Percentiles rank a stretch among this genome's conserved stretches.
phyloP scores from a whole-genome alignment of 2,329 filamentous ascomycete genomes.

The Annulohypoxylon truncatum region DNA sequence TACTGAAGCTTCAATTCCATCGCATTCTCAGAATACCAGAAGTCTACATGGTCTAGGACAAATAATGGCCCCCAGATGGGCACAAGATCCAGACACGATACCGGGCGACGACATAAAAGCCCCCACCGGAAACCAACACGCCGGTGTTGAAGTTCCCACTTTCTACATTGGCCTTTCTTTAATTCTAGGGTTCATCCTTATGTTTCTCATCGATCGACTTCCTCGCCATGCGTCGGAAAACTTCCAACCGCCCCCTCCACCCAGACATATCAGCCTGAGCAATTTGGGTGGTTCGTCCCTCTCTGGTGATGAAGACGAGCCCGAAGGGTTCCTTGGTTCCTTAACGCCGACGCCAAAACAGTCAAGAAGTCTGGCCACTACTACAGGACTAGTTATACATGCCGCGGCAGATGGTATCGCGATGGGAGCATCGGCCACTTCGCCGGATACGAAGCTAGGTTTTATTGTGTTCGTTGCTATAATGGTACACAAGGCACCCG shows the following conservation, averaged over 20 bases:
- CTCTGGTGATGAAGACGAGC: slow-evolving; percentile 64
- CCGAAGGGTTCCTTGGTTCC: slow-evolving; percentile 69
- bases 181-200: slow-evolving; percentile 89
- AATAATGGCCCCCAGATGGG: slow-evolving; percentile 38
- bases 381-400: slow-evolving; percentile 94
- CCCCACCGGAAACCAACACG: slow-evolving; percentile 45
- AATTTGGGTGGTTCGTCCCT: slow-evolving; percentile 71
- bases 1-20: slow-evolving; percentile 65
- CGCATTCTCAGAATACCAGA: slow-evolving; percentile 44
- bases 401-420: slow-evolving; percentile 95
- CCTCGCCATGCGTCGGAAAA: slow-evolving; percentile 77
- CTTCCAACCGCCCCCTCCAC: slow-evolving; percentile 72
- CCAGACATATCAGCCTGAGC: slow-evolving; percentile 88
- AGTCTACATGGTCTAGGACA: slow-evolving; percentile 32
- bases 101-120: slow-evolving; percentile 34
- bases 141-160: slow-evolving; percentile 66
- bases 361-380: slow-evolving; percentile 79
- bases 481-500: slow-evolving; percentile 97
- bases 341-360: slow-evolving; percentile 68
- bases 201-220: slow-evolving; percentile 94
- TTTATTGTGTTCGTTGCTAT: slow-evolving; percentile 96
- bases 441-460: slow-evolving; percentile 78
- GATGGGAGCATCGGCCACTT: slow-evolving; percentile 87
- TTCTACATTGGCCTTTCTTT: slow-evolving; percentile 89
- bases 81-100: slow-evolving; percentile 34